Base-by-base conservation (phyloP, 441 rosid species). In the Omphalea diandra region DNA sequence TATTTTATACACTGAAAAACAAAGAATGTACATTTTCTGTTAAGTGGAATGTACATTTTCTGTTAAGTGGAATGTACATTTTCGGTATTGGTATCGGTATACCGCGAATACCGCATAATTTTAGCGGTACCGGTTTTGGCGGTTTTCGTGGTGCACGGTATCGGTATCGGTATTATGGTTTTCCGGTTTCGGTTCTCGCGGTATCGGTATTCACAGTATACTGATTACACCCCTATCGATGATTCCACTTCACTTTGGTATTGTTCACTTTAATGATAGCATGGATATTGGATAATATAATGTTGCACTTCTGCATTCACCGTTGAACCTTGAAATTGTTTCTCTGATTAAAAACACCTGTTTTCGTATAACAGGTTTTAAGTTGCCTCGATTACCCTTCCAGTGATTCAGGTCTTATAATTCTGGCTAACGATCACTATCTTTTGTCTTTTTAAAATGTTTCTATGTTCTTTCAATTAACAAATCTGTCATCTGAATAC, bases 361-460 rank as follows among this genome's bases (percentile, higher is more conserved):
- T 18, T 73, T 58, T 35, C 44, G 22, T 10, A n/a, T 11, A 12
- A 26, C 62, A 60, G 65, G 60, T 14, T 41, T n/a, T 54, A 27
- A 46, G 63, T 24, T 33, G 31, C 31, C 33, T 29, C 47, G 7
- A 38, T 40, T 57, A 27, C 49, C 14, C 41, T n/a, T 59, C 36
- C 14, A 6, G 41, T 59, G 29, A 29, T 72, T 46, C n/a, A 11
- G 56, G 57, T 7, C 32, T 57, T 22, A 31, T 26, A 2, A 32
- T 49, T 71, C 43, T 43, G 18, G 61, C 53, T n/a, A 12, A 58
- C 33, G 46, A 66, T 26, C 33, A 17, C 14, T 54, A 6, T 38
- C 3, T 3, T 26, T 29, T 61, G 3, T 5, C n/a, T n/a, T n/a
- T n/a, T n/a, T n/a, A n/a, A 38, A 31, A 47, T 18, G 7, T 40